Conservation (phyloP, 148 eudicot species). For the Silene uniflora region DNA sequence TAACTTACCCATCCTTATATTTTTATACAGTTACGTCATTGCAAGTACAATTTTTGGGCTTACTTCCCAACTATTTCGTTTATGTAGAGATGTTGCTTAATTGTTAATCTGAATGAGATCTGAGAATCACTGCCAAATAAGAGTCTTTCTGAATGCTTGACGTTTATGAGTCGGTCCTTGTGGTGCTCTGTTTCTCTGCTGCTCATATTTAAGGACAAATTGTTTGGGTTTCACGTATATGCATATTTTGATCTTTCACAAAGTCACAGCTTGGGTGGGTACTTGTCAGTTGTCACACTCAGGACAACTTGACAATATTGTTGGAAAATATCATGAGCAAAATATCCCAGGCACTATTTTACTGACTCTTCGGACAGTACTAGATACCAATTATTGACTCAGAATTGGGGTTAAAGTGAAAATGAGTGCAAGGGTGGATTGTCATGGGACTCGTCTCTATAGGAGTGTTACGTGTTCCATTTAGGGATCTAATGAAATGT, state of each 20-base stretch:
- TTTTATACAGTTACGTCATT: neutral
- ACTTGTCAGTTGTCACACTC: neutral
- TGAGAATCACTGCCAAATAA: neutral
- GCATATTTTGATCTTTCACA: neutral
- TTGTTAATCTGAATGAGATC: neutral
- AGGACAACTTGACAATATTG: neutral
- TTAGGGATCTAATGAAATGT: neutral
- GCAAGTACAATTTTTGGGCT: neutral
- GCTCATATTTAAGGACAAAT: neutral
- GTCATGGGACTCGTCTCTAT: neutral
- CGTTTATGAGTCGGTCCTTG: neutral
- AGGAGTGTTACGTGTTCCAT: neutral
- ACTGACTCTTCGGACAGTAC: neutral
- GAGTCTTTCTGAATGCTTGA: neutral
- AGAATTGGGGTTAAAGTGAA: neutral
- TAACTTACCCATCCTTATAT: neutral
- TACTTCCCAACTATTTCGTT: constrained; percentile 3
- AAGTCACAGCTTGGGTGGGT: neutral
- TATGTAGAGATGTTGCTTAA: neutral
- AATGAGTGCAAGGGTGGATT: neutral
- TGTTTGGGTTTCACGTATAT: neutral
- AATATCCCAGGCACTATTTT: neutral
- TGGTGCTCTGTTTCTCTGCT: neutral
- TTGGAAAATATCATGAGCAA: neutral
- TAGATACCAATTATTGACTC: neutral